phyloP scores from a whole-genome alignment of 768 basidiomycete species.

The Boletus patriciae region DNA sequence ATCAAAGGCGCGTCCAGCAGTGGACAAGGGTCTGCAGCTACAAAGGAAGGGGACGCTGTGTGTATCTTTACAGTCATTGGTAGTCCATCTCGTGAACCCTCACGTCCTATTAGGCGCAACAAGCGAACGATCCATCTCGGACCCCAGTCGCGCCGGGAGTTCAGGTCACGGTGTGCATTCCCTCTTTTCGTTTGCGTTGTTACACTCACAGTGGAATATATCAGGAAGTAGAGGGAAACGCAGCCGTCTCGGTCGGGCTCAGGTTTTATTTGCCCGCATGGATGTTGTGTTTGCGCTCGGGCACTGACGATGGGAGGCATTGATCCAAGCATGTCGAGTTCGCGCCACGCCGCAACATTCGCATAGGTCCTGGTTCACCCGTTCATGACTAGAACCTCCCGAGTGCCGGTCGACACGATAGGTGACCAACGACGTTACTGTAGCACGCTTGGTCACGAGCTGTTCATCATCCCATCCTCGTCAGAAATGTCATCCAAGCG shows the following conservation, averaged over 20 bases:
- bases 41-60: background rate
- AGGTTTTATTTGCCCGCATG: background rate
- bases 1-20: background rate
- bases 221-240: background rate
- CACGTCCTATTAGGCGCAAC: background rate
- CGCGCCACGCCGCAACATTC: too few relatives aligned
- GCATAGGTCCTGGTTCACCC: too few relatives aligned
- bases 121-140: background rate
- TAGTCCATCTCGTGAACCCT: background rate
- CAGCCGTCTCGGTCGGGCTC: background rate
- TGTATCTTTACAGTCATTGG: background rate
- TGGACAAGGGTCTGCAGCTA: too few relatives aligned
- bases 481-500: too few relatives aligned
- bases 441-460: too few relatives aligned
- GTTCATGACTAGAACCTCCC: too few relatives aligned
- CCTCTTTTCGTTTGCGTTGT: background rate
- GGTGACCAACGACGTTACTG: too few relatives aligned
- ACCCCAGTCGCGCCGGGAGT: background rate
- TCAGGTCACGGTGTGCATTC: background rate
- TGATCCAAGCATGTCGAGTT: too few relatives aligned
- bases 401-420: too few relatives aligned
- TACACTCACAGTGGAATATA: background rate
- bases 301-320: background rate
- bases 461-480: too few relatives aligned
- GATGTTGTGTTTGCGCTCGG: background rate